Conservation (phyloP, 2,329 filamentous ascomycete genomes). For the Trichoderma arundinaceum region DNA sequence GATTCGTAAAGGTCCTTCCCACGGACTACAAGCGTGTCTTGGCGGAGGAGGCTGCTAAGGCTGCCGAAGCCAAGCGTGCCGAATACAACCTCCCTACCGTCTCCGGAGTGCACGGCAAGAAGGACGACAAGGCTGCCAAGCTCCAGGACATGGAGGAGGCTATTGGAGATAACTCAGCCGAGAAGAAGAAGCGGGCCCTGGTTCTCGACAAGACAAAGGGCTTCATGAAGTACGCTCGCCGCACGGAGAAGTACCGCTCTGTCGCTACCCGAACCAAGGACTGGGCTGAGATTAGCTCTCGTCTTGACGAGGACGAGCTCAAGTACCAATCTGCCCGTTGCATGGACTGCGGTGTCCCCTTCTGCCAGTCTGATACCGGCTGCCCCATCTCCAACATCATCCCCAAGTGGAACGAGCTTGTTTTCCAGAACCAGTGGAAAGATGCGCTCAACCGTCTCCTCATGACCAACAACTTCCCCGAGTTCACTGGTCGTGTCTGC, state of each 20-base stretch:
- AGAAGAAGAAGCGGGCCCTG: slow-evolving; percentile 91
- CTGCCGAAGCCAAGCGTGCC: slow-evolving; percentile 80
- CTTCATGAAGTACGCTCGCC: slow-evolving; percentile 96
- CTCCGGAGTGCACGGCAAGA: slow-evolving; percentile 66
- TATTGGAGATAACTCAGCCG: slow-evolving; percentile 78
- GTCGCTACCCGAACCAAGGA: slow-evolving; percentile 85
- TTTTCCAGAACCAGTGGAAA: slow-evolving; percentile 79
- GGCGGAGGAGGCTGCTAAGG: slow-evolving; percentile 82
- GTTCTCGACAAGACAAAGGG: slow-evolving; percentile 97
- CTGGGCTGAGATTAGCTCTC: slow-evolving; percentile 88
- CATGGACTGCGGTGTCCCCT: slow-evolving; percentile 98
- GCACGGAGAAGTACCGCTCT: slow-evolving; percentile 89
- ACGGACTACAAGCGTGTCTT: slow-evolving; percentile 96
- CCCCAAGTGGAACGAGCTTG: slow-evolving; percentile 91
- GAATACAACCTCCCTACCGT: slow-evolving; percentile 82
- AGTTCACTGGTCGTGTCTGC: slow-evolving; percentile 96
- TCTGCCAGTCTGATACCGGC: slow-evolving; percentile 95
- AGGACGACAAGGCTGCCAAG: slow-evolving; percentile 72
- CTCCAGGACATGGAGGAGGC: slow-evolving; percentile 90
- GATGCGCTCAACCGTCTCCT: slow-evolving; percentile 89
- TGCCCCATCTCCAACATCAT: slow-evolving; percentile 98
- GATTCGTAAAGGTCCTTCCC: slow-evolving; percentile 92
- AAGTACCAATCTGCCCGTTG: slow-evolving; percentile 97
- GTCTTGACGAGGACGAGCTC: slow-evolving; percentile 90
- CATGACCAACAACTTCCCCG: slow-evolving; percentile 98